Conservation (phyloP, 1,284 basidiomycete genomes). For the Tranzscheliella williamsii region DNA sequence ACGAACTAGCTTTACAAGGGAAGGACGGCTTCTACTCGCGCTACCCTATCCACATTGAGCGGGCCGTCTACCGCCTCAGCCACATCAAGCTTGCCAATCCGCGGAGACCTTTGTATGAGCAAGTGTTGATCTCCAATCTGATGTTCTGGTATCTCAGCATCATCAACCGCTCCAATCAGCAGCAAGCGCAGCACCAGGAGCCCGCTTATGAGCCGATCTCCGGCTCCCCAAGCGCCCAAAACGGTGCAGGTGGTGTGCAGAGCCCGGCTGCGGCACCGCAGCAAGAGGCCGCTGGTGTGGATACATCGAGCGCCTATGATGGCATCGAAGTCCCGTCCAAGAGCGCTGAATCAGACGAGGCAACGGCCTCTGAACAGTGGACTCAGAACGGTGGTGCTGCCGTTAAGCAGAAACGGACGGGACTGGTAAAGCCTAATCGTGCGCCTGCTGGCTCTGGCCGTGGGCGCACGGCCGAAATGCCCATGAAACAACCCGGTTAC, state of each 20-base stretch:
- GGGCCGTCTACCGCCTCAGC: slow-evolving; percentile 92
- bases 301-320: slow-evolving; percentile 27
- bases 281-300: slow-evolving; percentile 1
- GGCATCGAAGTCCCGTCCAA: slow-evolving; percentile 13
- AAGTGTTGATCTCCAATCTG: slow-evolving; percentile 96
- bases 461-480: slow-evolving; percentile 76
- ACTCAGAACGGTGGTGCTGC: slow-evolving; percentile 9
- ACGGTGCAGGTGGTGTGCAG: too few species aligned
- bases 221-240: too few species aligned
- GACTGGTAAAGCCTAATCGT: slow-evolving; percentile 50
- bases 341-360: slow-evolving; percentile 21
- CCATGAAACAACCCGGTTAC: slow-evolving; percentile 84
- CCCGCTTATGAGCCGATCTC: background rate
- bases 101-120: slow-evolving; percentile 90
- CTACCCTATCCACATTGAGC: slow-evolving; percentile 96
- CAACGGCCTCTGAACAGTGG: slow-evolving; percentile 9
- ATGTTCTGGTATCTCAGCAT: slow-evolving; percentile 99
- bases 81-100: slow-evolving; percentile 99
- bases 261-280: too few species aligned
- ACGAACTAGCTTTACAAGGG: slow-evolving; percentile 18
- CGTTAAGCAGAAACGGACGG: slow-evolving; percentile 22
- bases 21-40: slow-evolving; percentile 65
- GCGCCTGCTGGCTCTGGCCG: slow-evolving; percentile 35
- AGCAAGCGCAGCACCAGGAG: slow-evolving; percentile 49
- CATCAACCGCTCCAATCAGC: slow-evolving; percentile 74